Evolutionary conservation across 2,329 filamentous ascomycete species (phyloP).

Genomic region (Cordyceps pruinosa): DNA sequence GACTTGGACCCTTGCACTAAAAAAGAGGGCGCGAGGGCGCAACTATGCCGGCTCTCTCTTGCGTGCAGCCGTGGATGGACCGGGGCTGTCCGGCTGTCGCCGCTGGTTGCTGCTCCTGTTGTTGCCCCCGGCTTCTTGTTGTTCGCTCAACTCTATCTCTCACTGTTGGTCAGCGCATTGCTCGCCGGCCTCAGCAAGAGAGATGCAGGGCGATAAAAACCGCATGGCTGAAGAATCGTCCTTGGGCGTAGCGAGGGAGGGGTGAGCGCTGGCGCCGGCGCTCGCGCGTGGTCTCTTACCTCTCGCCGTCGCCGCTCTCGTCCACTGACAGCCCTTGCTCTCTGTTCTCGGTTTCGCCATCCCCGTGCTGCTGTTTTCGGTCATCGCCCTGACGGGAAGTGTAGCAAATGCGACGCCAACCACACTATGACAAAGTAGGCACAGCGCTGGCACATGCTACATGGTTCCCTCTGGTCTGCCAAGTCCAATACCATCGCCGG

Average conservation of each 20-base stretch:
- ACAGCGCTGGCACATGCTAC: slow-evolving; percentile 3
- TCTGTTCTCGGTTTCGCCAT: neutral
- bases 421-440: slow-evolving; percentile 8
- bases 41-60: neutral
- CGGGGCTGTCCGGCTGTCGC: slow-evolving; percentile 7
- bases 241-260: neutral
- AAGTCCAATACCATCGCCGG: slow-evolving; percentile 2
- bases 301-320: no score
- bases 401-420: slow-evolving; percentile 2
- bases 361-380: slow-evolving; percentile 5
- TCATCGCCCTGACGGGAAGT: neutral
- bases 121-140: neutral
- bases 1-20: neutral
- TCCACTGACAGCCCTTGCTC: neutral
- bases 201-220: neutral
- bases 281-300: no score
- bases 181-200: neutral
- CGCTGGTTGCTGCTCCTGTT: neutral
- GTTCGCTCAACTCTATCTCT: no score
- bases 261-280: no score
- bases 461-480: neutral
- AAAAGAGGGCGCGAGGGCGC: neutral
- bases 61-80: neutral
- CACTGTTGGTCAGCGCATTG: slow-evolving; percentile 1
- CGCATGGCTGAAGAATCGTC: neutral